phyloP scores from a whole-genome alignment of 2,329 filamentous ascomycete genomes.

The Apiospora saccharicola region DNA sequence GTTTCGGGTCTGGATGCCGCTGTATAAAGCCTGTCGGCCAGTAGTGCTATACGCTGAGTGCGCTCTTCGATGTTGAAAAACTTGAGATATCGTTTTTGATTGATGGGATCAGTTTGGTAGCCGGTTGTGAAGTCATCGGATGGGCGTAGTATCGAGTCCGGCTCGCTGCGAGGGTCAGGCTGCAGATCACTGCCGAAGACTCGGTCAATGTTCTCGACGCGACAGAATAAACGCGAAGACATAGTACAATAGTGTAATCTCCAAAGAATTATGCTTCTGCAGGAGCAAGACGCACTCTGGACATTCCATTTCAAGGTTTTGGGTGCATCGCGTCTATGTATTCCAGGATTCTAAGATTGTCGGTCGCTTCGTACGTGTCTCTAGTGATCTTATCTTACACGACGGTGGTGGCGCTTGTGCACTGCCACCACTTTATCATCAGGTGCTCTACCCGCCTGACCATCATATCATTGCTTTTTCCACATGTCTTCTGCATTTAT shows the following conservation, averaged over 20 bases:
- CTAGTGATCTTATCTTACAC: too few species aligned
- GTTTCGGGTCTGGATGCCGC: neutral
- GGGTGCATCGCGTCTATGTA: too few species aligned
- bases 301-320: neutral
- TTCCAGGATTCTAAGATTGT: too few species aligned
- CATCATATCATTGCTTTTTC: too few species aligned
- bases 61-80: neutral
- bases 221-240: neutral
- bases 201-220: conserved; percentile 1
- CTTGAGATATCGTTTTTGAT: neutral
- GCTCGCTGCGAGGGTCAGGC: neutral
- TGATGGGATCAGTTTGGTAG: neutral
- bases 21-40: neutral
- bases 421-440: too few species aligned
- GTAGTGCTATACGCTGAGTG: neutral
- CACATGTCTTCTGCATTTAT: neutral
- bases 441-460: too few species aligned
- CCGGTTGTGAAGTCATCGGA: neutral
- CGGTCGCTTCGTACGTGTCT: too few species aligned
- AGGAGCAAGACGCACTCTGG: neutral
- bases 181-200: neutral
- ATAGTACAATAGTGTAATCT: neutral
- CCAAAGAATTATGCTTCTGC: neutral
- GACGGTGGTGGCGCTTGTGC: too few species aligned
- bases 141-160: neutral